These are phyloP conservation scores for Backusella psychrophila DNA, from an alignment of 192 early-diverging fungal genomes.

Conservation along the genomic window DNA sequence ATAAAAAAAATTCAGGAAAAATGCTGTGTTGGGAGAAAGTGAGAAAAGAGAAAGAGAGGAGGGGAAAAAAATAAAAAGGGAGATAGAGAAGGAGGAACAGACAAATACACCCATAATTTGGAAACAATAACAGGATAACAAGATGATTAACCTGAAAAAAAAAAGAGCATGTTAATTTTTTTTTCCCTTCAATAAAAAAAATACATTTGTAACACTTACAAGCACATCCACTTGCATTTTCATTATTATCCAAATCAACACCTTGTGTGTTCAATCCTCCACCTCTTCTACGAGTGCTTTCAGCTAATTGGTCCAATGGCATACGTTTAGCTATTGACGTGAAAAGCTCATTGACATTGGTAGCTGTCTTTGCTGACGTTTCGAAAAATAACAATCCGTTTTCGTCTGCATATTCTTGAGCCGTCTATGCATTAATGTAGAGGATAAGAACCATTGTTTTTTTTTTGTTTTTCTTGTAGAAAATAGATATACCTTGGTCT, in stretches of 20 bases:
- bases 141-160: not conserved
- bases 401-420: slow-evolving; percentile 64
- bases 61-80: not conserved
- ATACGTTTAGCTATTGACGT: slow-evolving; percentile 67
- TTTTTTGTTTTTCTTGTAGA: not conserved
- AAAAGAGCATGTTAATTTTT: not conserved
- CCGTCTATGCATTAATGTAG: slow-evolving; percentile 40
- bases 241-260: slow-evolving; percentile 44
- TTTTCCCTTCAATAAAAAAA: not conserved
- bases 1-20: not conserved
- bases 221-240: slow-evolving; percentile 32
- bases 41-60: not conserved
- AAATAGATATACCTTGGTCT: slow-evolving; percentile 47
- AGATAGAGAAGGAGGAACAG: not conserved
- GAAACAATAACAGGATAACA: not conserved
- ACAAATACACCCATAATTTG: not conserved
- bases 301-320: slow-evolving; percentile 60
- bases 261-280: slow-evolving; percentile 45
- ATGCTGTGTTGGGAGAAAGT: not conserved
- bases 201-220: slow-evolving; percentile 26
- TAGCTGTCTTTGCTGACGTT: slow-evolving; percentile 65
- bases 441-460: not conserved
- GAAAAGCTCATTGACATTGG: slow-evolving; percentile 61
- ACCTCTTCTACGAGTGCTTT: slow-evolving; percentile 50
- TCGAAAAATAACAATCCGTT: slow-evolving; percentile 65